Evolutionary conservation across 139 green algal genomes (phyloP).

Genomic region (Pseudopediastrum boryanum): DNA sequence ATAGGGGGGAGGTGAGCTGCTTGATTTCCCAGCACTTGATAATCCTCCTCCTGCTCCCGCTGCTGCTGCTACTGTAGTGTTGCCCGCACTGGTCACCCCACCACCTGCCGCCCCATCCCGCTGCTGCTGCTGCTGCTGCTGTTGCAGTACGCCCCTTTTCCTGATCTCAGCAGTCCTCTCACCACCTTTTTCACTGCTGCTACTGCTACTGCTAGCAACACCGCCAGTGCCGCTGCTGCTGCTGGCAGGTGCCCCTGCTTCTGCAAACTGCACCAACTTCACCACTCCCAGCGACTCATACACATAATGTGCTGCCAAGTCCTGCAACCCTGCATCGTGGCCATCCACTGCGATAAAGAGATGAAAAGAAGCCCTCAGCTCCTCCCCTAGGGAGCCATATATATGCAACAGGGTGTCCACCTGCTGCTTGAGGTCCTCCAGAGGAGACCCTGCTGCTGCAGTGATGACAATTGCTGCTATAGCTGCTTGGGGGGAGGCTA

Average conservation of each 20-base stretch:
- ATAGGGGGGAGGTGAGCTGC: neutral
- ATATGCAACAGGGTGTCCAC: constrained; percentile 9
- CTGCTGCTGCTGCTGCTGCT: neutral
- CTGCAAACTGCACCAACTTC: constrained; percentile 8
- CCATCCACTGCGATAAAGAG: constrained; percentile 16
- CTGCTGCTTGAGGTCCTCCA: constrained; percentile 9
- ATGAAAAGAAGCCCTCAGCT: constrained; percentile 14
- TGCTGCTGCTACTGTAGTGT: neutral
- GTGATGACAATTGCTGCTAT: constrained; percentile 17
- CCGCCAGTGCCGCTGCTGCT: neutral
- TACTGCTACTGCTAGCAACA: neutral
- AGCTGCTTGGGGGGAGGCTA: neutral
- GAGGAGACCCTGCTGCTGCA: neutral
- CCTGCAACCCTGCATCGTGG: neutral
- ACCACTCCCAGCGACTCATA: constrained; percentile 11
- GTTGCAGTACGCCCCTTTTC: neutral
- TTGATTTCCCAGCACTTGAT: neutral
- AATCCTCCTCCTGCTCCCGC: neutral
- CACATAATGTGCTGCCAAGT: neutral
- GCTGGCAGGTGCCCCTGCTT: neutral
- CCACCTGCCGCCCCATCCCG: no score
- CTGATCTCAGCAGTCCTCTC: neutral
- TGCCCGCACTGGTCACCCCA: neutral
- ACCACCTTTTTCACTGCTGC: neutral
- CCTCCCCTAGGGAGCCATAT: constrained; percentile 8